Percentiles rank a stretch among this genome's conserved stretches.
phyloP scores from a whole-genome alignment of 225 moss, liverwort and hornwort species.

The Straminergon stramineum region DNA sequence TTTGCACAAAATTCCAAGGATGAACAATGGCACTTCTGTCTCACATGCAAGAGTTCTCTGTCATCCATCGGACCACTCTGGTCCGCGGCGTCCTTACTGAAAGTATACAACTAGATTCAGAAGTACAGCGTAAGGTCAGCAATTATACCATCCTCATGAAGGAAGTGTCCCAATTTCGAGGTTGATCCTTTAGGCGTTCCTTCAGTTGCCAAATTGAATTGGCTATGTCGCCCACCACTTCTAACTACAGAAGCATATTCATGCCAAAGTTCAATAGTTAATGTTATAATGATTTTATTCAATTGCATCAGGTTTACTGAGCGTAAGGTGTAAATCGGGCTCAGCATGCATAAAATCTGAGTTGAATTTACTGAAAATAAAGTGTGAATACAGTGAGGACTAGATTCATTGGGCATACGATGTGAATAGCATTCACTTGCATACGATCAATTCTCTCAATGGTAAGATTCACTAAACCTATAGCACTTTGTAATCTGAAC shows the following conservation, averaged over 20 bases:
- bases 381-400: neutral
- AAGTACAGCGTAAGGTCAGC: neutral
- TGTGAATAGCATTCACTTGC: neutral
- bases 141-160: conserved; percentile 34
- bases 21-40: too few relatives aligned
- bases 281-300: neutral
- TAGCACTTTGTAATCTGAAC: neutral
- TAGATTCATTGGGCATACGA: neutral
- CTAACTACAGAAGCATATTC: conserved; percentile 36
- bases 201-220: conserved; percentile 93
- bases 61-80: too few relatives aligned
- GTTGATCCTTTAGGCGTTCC: conserved; percentile 34
- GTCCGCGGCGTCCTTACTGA: too few relatives aligned
- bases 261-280: neutral
- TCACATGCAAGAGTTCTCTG: too few relatives aligned
- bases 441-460: neutral
- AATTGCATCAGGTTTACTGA: neutral
- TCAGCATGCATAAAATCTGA: neutral
- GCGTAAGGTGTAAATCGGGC: neutral
- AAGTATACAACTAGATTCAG: neutral
- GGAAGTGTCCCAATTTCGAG: conserved; percentile 54
- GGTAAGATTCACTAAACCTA: neutral
- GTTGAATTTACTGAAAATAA: neutral
- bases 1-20: too few relatives aligned
- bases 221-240: conserved; percentile 95